Evolutionary conservation across 768 basidiomycete genomes (phyloP), one percentile per base, ranked within the genome.

Genomic region (Tricholoma saponaceum): DNA sequence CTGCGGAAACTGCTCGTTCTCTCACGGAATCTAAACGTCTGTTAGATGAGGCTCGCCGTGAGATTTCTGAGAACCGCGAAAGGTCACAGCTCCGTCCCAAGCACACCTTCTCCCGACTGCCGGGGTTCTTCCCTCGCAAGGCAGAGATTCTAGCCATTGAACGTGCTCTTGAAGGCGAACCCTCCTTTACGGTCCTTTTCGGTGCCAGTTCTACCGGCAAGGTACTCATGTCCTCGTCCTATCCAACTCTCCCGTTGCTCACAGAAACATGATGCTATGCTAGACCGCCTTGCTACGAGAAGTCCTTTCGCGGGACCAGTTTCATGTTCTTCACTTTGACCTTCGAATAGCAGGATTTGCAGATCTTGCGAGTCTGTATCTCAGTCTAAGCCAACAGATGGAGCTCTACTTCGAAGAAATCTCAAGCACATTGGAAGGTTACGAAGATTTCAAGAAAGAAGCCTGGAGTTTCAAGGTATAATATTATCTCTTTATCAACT

Each of bases 191-290:
- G 0, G 78, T 92, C 7, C 73, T 92, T 7, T 91, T 90, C 57
- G 91, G 91, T 3, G 88, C 89, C 28, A 89, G 87, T 59, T 86
- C 86, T 8, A 88, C 87, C 1, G 91, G 92, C 58, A 93, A 93
- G 83, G 89, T 84, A 56, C 9, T 67, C 49, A 23, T 44, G 23
- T 20, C 16, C 33, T 26, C 39, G 18, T 32, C 33, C 10, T 53
- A 9, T 18, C 23, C 57, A 32, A 33, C 57, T 25, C 43, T 33
- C 47, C 43, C 41, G 22, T 35, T 51, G 5, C 33, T 33, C 35
- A 12, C 44, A 41, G 20, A 55, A 54, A 37, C 12, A 57, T n/a
- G 18, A 32, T 39, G n/a, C 14, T 63, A 32, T 39, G n/a, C 14
- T 63, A 91, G 86, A 94, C 92, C 5, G 84, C 87, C 0, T 79